These are phyloP conservation scores for Trypanosoma conorhini DNA, from an alignment of 208 protist species.

Conservation along the genomic window DNA sequence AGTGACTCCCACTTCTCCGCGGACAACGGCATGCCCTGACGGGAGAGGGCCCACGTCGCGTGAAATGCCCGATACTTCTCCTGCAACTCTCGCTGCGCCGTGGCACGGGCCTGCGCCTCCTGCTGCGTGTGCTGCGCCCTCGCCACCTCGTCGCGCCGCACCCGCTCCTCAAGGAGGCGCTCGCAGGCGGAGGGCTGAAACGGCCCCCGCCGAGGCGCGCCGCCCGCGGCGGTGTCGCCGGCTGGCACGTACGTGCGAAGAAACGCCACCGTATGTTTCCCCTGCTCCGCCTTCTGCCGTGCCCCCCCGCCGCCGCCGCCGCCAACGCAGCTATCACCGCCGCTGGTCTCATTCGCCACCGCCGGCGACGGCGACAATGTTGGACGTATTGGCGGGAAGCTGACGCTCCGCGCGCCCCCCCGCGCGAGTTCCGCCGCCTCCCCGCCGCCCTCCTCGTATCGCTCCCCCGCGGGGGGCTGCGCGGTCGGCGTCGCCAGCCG, in stretches of 20 bases:
- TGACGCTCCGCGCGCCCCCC: no score
- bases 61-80: conserved; percentile 53
- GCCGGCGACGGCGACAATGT: neutral
- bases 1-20: conserved; percentile 26
- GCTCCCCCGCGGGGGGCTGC: neutral
- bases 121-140: neutral
- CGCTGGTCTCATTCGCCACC: neutral
- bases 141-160: conserved; percentile 5
- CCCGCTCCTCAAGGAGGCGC: conserved; percentile 31
- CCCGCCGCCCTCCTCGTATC: neutral
- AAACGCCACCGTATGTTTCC: conserved; percentile 7
- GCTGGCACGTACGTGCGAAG: conserved; percentile 7
- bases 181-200: conserved; percentile 27
- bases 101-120: neutral
- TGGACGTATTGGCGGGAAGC: neutral
- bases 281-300: neutral
- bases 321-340: neutral
- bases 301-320: neutral
- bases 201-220: neutral
- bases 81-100: conserved; percentile 18
- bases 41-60: conserved; percentile 54
- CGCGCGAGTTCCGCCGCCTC: neutral
- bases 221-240: neutral
- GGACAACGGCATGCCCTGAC: conserved; percentile 61
- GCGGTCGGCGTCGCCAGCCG: neutral